phyloP scores from a whole-genome alignment of 148 eudicot species.

The Fallopia convolvulus region DNA sequence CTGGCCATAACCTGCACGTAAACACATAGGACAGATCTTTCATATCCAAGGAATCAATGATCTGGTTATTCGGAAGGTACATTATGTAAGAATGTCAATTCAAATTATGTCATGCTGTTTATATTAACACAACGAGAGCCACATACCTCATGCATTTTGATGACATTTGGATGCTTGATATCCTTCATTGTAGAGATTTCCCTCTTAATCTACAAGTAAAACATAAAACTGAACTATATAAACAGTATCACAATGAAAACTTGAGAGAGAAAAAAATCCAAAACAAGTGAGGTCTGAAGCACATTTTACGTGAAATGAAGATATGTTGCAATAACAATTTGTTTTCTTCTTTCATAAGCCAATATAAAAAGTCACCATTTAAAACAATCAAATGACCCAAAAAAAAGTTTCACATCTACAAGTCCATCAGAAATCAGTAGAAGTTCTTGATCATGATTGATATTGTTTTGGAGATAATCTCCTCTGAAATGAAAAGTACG shows the following conservation, averaged over 20 bases:
- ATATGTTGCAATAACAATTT: no score
- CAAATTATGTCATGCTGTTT: background rate
- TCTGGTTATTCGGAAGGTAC: background rate
- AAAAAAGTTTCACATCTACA: no score
- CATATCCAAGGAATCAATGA: background rate
- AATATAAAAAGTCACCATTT: no score
- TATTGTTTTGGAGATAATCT: no score
- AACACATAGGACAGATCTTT: background rate
- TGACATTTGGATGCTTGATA: slow-evolving; percentile 81
- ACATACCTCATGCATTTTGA: slow-evolving; percentile 65
- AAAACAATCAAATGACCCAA: no score
- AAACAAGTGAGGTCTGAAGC: background rate
- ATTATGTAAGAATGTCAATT: no score
- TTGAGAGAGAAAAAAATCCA: background rate
- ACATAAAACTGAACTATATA: background rate
- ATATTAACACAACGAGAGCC: no score
- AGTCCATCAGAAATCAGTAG: no score
- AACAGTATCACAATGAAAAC: background rate
- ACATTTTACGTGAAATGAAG: background rate
- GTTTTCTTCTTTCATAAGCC: no score
- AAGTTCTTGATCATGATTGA: no score
- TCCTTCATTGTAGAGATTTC: slow-evolving; percentile 84
- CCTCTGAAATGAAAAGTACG: no score
- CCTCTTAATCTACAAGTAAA: slow-evolving; percentile 17
- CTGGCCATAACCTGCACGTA: slow-evolving; percentile 78